Evolutionary conservation across 768 basidiomycete genomes (phyloP).

Genomic region (Kwoniella botswanensis): DNA sequence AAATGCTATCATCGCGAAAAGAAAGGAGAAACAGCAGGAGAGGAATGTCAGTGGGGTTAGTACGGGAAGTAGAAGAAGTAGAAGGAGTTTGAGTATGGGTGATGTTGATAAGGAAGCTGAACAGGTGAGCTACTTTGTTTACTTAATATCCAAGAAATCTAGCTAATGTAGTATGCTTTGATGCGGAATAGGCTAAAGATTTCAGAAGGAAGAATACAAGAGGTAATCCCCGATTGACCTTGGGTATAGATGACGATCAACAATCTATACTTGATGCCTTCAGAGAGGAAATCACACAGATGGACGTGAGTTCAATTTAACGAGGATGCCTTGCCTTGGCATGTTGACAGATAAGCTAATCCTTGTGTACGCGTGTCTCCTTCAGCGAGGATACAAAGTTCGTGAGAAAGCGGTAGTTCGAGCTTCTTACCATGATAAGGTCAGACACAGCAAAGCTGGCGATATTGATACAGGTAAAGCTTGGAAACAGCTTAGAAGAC

Average conservation of each 20-base stretch:
- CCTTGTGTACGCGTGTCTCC: not conserved
- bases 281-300: slow-evolving; percentile 48
- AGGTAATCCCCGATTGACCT: slow-evolving; percentile 36
- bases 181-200: slow-evolving; percentile 22
- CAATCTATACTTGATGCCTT: slow-evolving; percentile 52
- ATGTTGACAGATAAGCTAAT: not conserved
- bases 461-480: slow-evolving; percentile 80
- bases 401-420: slow-evolving; percentile 76
- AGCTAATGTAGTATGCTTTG: not conserved
- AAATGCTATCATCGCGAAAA: slow-evolving; percentile 37
- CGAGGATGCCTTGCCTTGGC: too few relatives aligned
- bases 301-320: slow-evolving; percentile 41
- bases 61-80: slow-evolving; percentile 28
- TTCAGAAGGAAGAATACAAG: slow-evolving; percentile 28
- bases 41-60: slow-evolving; percentile 24
- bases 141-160: too few relatives aligned
- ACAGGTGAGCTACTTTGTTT: slow-evolving; percentile 23
- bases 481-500: slow-evolving; percentile 84
- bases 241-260: slow-evolving; percentile 49
- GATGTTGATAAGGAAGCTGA: slow-evolving; percentile 43
- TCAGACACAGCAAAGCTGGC: slow-evolving; percentile 73
- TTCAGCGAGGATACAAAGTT: slow-evolving; percentile 74
- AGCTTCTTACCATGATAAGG: slow-evolving; percentile 73
- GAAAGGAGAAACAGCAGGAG: slow-evolving; percentile 33
- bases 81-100: slow-evolving; percentile 52